phyloP scores from a whole-genome alignment of 768 basidiomycete species.

The Kwoniella sp. region DNA sequence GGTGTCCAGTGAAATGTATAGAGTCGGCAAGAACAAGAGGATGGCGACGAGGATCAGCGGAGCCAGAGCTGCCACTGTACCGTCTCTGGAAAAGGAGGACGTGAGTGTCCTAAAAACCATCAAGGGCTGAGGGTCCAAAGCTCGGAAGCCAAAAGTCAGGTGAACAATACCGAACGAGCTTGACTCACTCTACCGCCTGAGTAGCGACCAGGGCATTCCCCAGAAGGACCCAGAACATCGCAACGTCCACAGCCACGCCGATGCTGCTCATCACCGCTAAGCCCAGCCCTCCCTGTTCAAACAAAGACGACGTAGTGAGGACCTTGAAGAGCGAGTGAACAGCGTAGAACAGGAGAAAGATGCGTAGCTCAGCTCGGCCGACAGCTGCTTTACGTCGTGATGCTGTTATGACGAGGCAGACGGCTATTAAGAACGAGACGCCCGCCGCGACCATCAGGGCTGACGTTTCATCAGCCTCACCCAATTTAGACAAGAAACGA shows the following conservation, averaged over 20 bases:
- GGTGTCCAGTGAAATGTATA: slow-evolving; percentile 81
- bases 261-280: slow-evolving; percentile 70
- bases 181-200: slow-evolving; percentile 89
- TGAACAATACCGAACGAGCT: slow-evolving; percentile 8
- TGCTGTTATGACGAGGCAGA: slow-evolving; percentile 59
- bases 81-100: slow-evolving; percentile 33
- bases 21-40: slow-evolving; percentile 67
- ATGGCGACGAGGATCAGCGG: slow-evolving; percentile 64
- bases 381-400: slow-evolving; percentile 79
- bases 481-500: background rate
- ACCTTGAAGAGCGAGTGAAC: slow-evolving; percentile 70
- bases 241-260: slow-evolving; percentile 71
- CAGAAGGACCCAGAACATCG: slow-evolving; percentile 62
- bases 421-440: slow-evolving; percentile 63
- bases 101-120: background rate
- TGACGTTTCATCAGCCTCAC: slow-evolving; percentile 6
- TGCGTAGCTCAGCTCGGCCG: slow-evolving; percentile 54
- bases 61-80: slow-evolving; percentile 48
- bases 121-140: background rate
- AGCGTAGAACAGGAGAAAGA: slow-evolving; percentile 43
- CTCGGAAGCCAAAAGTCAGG: background rate
- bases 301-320: slow-evolving; percentile 70
- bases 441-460: slow-evolving; percentile 80
- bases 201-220: slow-evolving; percentile 52
- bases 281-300: slow-evolving; percentile 69